These are phyloP conservation scores for Trichophyton benhamiae DNA, from an alignment of 2,329 filamentous ascomycete genomes.

Conservation along the genomic window DNA sequence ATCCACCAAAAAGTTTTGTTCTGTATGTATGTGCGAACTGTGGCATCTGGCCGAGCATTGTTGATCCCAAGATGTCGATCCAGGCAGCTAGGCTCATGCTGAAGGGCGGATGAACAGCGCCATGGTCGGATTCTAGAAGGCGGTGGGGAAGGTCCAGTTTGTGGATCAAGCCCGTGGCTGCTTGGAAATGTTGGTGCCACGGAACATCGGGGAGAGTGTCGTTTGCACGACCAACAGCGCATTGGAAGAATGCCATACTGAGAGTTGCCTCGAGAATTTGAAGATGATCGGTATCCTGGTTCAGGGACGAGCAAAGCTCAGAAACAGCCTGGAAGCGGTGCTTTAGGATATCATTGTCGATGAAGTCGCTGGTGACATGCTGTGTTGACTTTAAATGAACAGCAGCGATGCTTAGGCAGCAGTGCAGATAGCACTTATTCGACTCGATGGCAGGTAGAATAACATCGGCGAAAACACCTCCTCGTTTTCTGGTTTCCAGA, in stretches of 20 bases:
- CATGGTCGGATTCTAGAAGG: constrained; percentile 49
- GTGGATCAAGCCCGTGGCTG: constrained; percentile 70
- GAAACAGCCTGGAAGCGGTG: constrained; percentile 77
- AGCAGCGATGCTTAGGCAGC: constrained; percentile 83
- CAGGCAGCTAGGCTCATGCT: constrained; percentile 82
- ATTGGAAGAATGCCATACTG: constrained; percentile 92
- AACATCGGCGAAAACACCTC: constrained; percentile 65
- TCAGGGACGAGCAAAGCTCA: constrained; percentile 67
- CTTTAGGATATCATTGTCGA: constrained; percentile 81
- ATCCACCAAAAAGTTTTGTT: constrained; percentile 64
- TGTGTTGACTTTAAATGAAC: constrained; percentile 79
- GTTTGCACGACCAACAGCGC: constrained; percentile 73
- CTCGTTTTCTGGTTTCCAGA: constrained; percentile 77
- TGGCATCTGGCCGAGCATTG: constrained; percentile 76
- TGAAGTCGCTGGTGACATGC: constrained; percentile 51
- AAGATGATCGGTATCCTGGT: constrained; percentile 65
- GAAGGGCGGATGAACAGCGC: constrained; percentile 61
- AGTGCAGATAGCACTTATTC: constrained; percentile 90
- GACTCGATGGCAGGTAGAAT: constrained; percentile 77
- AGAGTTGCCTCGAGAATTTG: constrained; percentile 81
- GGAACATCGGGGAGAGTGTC: constrained; percentile 81
- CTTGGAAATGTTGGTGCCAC: constrained; percentile 96
- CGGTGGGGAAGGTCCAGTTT: constrained; percentile 67
- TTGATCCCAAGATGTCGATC: constrained; percentile 94
- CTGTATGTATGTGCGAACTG: constrained; percentile 91